Conservation (phyloP, 164 flowering plant species). For the Vitis labrusca region DNA sequence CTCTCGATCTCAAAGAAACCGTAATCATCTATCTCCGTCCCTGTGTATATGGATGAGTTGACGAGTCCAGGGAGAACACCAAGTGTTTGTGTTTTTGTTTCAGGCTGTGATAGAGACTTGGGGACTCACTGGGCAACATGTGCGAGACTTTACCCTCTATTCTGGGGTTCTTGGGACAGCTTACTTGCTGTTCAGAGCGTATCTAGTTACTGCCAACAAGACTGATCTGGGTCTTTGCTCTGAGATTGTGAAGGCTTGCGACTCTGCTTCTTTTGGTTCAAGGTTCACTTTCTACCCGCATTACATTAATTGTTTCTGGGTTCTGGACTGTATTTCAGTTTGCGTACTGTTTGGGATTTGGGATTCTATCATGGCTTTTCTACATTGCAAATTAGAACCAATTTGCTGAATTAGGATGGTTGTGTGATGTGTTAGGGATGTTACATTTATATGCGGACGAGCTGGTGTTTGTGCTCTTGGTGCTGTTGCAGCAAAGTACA, state of each 20-base stretch:
- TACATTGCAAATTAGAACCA: background rate
- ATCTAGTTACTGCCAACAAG: slow-evolving; percentile 34
- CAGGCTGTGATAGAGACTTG: slow-evolving; percentile 61
- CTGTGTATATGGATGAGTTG: background rate
- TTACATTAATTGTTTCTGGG: background rate
- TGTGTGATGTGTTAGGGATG: slow-evolving; percentile 26
- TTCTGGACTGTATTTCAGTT: background rate
- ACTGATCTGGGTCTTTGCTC: slow-evolving; percentile 49
- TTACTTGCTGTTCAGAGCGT: slow-evolving; percentile 46
- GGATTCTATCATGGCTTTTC: background rate
- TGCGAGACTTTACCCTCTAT: slow-evolving; percentile 49
- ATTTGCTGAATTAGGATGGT: background rate
- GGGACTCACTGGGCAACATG: slow-evolving; percentile 31
- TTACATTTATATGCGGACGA: slow-evolving; percentile 79
- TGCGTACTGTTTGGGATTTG: background rate
- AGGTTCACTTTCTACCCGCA: slow-evolving; percentile 15
- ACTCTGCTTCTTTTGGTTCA: slow-evolving; percentile 30
- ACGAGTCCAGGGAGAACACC: background rate
- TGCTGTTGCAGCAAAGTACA: slow-evolving; percentile 65
- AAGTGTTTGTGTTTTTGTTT: slow-evolving; percentile 20
- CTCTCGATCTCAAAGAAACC: slow-evolving; percentile 57
- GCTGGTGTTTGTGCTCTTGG: slow-evolving; percentile 89
- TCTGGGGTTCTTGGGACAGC: slow-evolving; percentile 64
- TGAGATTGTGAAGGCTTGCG: slow-evolving; percentile 55
- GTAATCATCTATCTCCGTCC: slow-evolving; percentile 18